Evolutionary conservation across 805 yeast species (phyloP), one percentile per base, ranked within the genome.

Genomic region (Lachancea cidri): DNA sequence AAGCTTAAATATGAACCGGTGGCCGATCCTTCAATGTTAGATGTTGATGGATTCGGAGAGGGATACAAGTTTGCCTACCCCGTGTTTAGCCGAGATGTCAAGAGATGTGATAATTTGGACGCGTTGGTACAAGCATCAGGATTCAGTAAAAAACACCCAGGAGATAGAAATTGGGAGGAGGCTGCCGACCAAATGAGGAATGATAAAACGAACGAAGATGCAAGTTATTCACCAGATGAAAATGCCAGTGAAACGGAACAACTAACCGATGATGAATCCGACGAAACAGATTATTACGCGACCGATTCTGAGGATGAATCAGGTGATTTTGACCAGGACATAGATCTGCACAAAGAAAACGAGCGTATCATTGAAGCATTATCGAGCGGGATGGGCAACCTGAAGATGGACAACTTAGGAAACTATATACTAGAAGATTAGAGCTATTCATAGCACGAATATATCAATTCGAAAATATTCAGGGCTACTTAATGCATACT

Each of bases 101-200:
- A 68, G 45, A 74, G 97, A 58, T 66, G 63, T 5, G 83, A 75
- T 33, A 75, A 76, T 44, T 71, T 93, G 50, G 99, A 93, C 66
- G 73, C 79, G n/a, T 78, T 81, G 48, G 94, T 93, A 2, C 82
- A 83, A 54, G 98, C 98, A 0, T 86, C 96, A 1, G 99, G 99
- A 1, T 87, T 58, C 43, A 71, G 72, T 46, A 76, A 76, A 53
- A 76, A 76, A 58, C 73, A 73, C 50, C 67, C 72, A 15, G 62
- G 66, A 34, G 75, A 73, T 42, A 72, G 74, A 53, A 89, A 83
- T 40, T 70, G 88, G 52, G 96, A 88, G 59, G 72, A 70, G 30
- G 96, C 95, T 2, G 79, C 88, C 38, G 72, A 74, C 27, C 50
- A 72, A 3, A 81, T 81, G 87, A 73, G 86, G 64, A 30, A 30